Percentiles rank a stretch among this genome's conserved stretches.
phyloP scores from a whole-genome alignment of 805 yeast genomes.

The Cyberlindnera galapagoensis region DNA sequence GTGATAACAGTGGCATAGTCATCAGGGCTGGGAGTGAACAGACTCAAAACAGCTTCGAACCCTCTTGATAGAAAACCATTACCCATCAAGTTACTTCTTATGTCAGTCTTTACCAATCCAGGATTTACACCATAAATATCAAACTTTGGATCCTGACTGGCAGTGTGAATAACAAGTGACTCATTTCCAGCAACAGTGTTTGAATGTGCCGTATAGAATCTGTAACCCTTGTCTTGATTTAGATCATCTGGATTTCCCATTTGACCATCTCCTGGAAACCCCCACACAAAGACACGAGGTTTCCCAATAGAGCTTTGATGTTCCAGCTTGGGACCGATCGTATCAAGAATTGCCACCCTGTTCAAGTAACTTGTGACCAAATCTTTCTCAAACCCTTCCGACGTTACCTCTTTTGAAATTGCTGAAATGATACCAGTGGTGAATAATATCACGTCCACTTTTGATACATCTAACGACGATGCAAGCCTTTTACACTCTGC shows the following conservation, averaged over 20 bases:
- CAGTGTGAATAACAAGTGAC: slow-evolving; percentile 26
- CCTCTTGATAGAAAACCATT: slow-evolving; percentile 19
- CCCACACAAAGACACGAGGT: slow-evolving; percentile 34
- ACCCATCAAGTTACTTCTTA: slow-evolving; percentile 30
- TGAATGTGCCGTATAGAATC: slow-evolving; percentile 27
- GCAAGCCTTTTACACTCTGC: slow-evolving; percentile 22
- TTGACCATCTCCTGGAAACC: slow-evolving; percentile 31
- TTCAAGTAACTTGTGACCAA: slow-evolving; percentile 33
- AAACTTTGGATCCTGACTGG: slow-evolving; percentile 16
- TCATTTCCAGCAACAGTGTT: slow-evolving; percentile 40
- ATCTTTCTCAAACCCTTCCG: slow-evolving; percentile 33
- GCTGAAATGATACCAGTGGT: slow-evolving; percentile 37
- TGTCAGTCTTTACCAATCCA: slow-evolving; percentile 31
- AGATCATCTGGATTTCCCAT: slow-evolving; percentile 30
- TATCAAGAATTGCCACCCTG: slow-evolving; percentile 27
- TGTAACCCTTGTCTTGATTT: slow-evolving; percentile 28
- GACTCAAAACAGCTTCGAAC: slow-evolving; percentile 27
- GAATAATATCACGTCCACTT: slow-evolving; percentile 27
- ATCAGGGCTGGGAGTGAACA: slow-evolving; percentile 28
- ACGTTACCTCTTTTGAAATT: slow-evolving; percentile 25
- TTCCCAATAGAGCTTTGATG: slow-evolving; percentile 3
- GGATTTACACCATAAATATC: slow-evolving; percentile 34
- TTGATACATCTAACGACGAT: slow-evolving; percentile 15
- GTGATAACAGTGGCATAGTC: slow-evolving; percentile 27
- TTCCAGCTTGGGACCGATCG: slow-evolving; percentile 22